Evolutionary conservation across 2,329 filamentous ascomycete species (phyloP).

Genomic region (Calonectria pteridis): DNA sequence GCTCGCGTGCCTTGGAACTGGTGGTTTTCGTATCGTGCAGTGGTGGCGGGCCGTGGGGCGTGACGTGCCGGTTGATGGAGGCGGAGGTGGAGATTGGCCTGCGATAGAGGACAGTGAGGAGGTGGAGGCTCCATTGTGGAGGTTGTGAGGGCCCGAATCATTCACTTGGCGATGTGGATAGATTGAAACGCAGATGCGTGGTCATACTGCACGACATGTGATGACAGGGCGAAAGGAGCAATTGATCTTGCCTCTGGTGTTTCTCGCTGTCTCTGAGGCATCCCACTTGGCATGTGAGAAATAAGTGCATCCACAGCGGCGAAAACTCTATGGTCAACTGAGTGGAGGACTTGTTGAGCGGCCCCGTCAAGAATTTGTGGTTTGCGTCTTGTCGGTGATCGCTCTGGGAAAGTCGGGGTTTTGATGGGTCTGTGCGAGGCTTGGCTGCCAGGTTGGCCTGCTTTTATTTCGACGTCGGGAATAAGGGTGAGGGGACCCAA

Average conservation of each 20-base stretch:
- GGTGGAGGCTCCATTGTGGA: constrained; percentile 16
- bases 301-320: background rate
- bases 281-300: background rate
- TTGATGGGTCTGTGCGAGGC: constrained; percentile 33
- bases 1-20: constrained; percentile 39
- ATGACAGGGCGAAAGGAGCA: constrained; percentile 5
- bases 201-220: background rate
- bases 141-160: constrained; percentile 25
- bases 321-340: background rate
- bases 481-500: constrained; percentile 2
- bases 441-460: constrained; percentile 17
- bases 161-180: constrained; percentile 15
- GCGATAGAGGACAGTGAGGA: constrained; percentile 21
- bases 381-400: constrained; percentile 22
- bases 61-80: constrained; percentile 17
- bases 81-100: constrained; percentile 25
- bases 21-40: constrained; percentile 26
- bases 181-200: constrained; percentile 8
- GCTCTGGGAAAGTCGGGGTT: constrained; percentile 25
- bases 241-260: constrained; percentile 4
- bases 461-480: constrained; percentile 20
- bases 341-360: constrained; percentile 14
- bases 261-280: background rate
- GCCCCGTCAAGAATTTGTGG: background rate
- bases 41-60: constrained; percentile 21